Percentiles rank a stretch among this genome's conserved stretches.
Evolutionary conservation across 345 rosid genomes (phyloP).

Genomic region (Populus deltoides): DNA sequence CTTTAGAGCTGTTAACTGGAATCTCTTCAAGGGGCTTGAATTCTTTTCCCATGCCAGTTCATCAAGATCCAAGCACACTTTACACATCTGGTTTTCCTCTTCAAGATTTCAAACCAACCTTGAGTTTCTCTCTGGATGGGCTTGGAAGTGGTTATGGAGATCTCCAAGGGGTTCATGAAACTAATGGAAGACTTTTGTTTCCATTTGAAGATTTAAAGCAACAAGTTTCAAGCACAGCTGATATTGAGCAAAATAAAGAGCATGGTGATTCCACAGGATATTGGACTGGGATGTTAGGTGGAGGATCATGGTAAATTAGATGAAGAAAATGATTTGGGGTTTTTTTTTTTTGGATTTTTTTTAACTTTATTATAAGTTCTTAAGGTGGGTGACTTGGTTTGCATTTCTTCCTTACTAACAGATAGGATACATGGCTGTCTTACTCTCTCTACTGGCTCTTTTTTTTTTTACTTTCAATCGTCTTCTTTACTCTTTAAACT

Average conservation of each 20-base stretch:
- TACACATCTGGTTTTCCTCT: constrained; percentile 57
- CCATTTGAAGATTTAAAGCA: constrained; percentile 94
- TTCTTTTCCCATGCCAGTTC: constrained; percentile 65
- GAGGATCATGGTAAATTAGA: constrained; percentile 80
- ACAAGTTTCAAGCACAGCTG: constrained; percentile 53
- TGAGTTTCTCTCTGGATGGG: constrained; percentile 80
- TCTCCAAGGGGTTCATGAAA: constrained; percentile 44
- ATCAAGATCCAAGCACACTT: constrained; percentile 53
- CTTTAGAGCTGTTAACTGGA: constrained; percentile 78
- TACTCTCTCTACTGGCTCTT: constrained; percentile 5
- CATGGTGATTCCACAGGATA: constrained; percentile 65
- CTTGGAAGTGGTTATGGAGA: constrained; percentile 53
- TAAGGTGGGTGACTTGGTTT: constrained; percentile 40
- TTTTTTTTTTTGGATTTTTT: constrained; percentile 20
- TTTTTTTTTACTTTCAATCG: neutral
- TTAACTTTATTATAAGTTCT: constrained; percentile 23
- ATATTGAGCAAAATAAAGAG: constrained; percentile 45
- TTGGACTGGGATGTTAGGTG: constrained; percentile 95
- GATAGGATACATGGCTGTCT: constrained; percentile 30
- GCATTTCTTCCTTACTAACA: constrained; percentile 49
- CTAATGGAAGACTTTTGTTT: constrained; percentile 65
- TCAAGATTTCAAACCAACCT: constrained; percentile 76
- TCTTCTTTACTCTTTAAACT: constrained; percentile 15
- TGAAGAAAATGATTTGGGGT: constrained; percentile 27
- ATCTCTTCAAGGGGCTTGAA: constrained; percentile 50